Evolutionary conservation across 1,284 basidiomycete genomes (phyloP), one percentile per base, ranked within the genome.

Genomic region (Erythrobasidium hasegawianum): DNA sequence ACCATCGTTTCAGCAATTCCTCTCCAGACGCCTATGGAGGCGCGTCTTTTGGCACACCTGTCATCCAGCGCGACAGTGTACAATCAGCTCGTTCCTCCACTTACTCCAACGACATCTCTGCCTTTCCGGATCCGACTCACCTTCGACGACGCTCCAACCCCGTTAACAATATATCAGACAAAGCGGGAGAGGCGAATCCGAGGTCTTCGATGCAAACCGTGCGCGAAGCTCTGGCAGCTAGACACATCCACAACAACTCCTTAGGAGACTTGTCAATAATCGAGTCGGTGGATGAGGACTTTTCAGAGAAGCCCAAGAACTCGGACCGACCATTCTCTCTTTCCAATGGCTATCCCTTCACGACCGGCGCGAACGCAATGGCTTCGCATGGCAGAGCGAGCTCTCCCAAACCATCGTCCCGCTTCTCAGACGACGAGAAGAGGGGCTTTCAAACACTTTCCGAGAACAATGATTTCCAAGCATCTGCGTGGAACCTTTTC

Each of bases 391-490:
- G 38, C 27, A 26, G 55, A 27, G 39, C 55, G 20, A 22, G 38
- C 4, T 29, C 41, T 7, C 62, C 53, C 54, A 65, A 65, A 33
- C 62, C 62, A 14, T 65, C 62, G 24, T 65, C 62, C 2, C 62
- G 62, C 27, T 65, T 65, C 24, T 65, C 62, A 13, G 62, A 65
- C 29, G 62, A 65, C 33, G 62, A 65, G 47, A 65, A 65, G 24
- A n/a, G 50, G 7, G 62, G 56, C 11, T 26, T 65, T n/a, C 55
- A 55, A 20, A 57, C 62, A 52, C 27, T 65, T 24, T 55, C 47
- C n/a, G 47, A 50, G 13, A 58, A 55, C 26, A 65, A 65, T 41
- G 62, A 65, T 13, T 65, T 50, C 27, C 62, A 65, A 14, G 40
- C 62, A 20, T 65, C 62, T 13, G 55, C 62, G 2, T 65, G 62